phyloP scores from a whole-genome alignment of 2,329 filamentous ascomycete genomes.

The Chalara sp. region DNA sequence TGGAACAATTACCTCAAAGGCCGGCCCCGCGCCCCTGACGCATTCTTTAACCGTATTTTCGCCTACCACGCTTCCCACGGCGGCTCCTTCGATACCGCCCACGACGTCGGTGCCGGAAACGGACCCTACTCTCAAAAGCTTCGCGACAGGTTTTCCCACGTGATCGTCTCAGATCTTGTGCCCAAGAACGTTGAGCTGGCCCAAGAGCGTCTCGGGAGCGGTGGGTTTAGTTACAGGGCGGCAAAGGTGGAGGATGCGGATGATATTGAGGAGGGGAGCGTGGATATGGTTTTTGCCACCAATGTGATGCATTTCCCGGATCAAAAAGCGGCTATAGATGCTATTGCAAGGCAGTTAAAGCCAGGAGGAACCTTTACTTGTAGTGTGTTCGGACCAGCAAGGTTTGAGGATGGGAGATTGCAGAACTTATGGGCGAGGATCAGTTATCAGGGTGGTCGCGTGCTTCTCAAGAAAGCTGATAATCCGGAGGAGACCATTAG shows the following conservation, averaged over 20 bases:
- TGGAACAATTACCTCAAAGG: conserved; percentile 22
- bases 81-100: not conserved
- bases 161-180: not conserved
- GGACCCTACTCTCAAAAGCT: not conserved
- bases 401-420: not conserved
- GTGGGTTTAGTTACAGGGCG: conserved; percentile 8
- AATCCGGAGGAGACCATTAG: not conserved
- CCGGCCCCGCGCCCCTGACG: conserved; percentile 12
- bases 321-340: conserved; percentile 11
- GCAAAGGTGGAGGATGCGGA: conserved; percentile 13
- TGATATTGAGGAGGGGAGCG: conserved; percentile 9
- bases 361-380: not conserved
- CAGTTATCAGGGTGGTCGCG: not conserved
- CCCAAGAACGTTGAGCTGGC: not conserved
- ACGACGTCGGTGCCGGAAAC: not conserved
- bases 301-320: conserved; percentile 14
- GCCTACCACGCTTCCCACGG: conserved; percentile 17
- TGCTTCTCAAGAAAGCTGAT: not conserved
- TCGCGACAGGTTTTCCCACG: not conserved
- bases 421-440: not conserved
- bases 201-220: not conserved
- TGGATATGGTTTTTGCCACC: conserved; percentile 13
- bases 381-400: not conserved
- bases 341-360: conserved; percentile 9
- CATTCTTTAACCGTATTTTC: conserved; percentile 19